Base-by-base conservation (phyloP, 305 asterid genomes). In the Solanum aculeatissimum region DNA sequence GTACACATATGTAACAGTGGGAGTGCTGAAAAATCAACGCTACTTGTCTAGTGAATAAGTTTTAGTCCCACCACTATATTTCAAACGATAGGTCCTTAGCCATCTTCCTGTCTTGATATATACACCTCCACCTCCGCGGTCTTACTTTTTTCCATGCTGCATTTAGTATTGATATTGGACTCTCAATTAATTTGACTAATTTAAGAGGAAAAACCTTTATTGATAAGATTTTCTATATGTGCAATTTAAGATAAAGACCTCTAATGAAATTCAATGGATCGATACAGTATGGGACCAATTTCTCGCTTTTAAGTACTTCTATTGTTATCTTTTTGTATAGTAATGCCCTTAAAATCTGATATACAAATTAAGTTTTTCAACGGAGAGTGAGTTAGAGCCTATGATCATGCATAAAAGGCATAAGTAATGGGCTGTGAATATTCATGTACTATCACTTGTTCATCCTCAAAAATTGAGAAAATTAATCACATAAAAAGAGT, bases 41-140 rank as follows among this genome's bases (percentile, higher is more conserved):
- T 54, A 35, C 75, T 13, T 58, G 4, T 75, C 25, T 23, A 29
- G 81, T 75, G 82, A 51, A 77, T 77, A 51, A 51, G 29, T 77
- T 32, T 3, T 7, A 29, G 82, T 51, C 82, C 82, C 82, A 51
- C 65, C 65, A 51, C 82, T 77, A 49, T 16, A 47, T 16, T 77
- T 16, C 15, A 14, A 77, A 10, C 9, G 47, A 77, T 16, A 77
- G 65, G 65, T 15, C 47, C 47, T 18, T 77, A 77, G 82, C 82
- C 43, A 29, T 51, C 58, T 54, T 51, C 82, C 65, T 77, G 47
- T 77, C 82, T 29, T 75, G 4, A 25, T 75, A 74, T 74, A 15
- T 45, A 47, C 80, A 25, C 40, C 45, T 72, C 5, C 40, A 35
- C 5, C 40, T 0, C 40, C 40, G 5, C 40, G 3, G 32, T 29